A percentile compares a stretch with the other conserved stretches of the same genome.
Evolutionary conservation across 225 moss, liverwort and hornwort genomes (phyloP).

Genomic region (Pseudisothecium myosuroides): DNA sequence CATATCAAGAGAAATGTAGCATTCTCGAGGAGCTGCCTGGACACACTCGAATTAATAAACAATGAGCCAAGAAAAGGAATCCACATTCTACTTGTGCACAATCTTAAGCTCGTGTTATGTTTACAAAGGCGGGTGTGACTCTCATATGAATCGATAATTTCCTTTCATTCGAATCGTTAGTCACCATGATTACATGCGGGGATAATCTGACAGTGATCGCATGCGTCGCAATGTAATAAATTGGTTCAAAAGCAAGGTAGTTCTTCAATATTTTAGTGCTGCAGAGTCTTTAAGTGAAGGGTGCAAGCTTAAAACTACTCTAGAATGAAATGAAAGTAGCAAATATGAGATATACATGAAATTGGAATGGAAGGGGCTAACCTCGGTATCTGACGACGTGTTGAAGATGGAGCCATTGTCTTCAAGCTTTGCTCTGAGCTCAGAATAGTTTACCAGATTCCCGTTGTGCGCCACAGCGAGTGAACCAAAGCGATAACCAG

Average conservation of each 20-base stretch:
- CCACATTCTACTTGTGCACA: background rate
- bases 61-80: background rate
- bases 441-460: slow-evolving; percentile 85
- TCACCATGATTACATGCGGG: background rate
- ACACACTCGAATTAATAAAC: background rate
- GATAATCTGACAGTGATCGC: background rate
- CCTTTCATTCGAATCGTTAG: background rate
- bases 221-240: background rate
- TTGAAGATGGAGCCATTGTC: slow-evolving; percentile 93
- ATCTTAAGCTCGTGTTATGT: background rate
- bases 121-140: background rate
- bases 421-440: slow-evolving; percentile 76
- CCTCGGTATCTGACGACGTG: slow-evolving; percentile 92
- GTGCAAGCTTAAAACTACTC: background rate
- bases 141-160: background rate
- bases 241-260: background rate
- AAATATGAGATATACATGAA: background rate
- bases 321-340: background rate
- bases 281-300: background rate
- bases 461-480: slow-evolving; percentile 93
- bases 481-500: slow-evolving; percentile 77
- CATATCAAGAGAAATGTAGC: background rate
- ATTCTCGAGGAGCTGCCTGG: background rate
- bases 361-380: background rate
- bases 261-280: background rate